Percentiles rank a stretch among this genome's conserved stretches.
phyloP scores from a whole-genome alignment of 495 filamentous ascomycete species.

The Daldinia decipiens region DNA sequence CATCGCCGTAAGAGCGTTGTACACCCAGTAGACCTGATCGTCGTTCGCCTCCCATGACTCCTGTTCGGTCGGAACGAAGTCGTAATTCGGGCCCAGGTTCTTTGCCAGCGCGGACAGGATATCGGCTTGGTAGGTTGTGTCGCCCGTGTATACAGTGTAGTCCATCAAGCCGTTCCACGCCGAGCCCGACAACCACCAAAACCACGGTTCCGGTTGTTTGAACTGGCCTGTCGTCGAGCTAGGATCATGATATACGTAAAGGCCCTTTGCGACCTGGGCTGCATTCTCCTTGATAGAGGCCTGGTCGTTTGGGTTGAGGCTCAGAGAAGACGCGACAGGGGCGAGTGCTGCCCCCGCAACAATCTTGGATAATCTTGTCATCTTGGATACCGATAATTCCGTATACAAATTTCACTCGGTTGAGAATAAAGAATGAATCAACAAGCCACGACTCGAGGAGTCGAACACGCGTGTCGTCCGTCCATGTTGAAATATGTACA shows the following conservation, averaged over 20 bases:
- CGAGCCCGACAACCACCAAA: conserved; percentile 83
- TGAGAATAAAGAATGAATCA: conserved; percentile 10
- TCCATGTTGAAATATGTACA: conserved; percentile 23
- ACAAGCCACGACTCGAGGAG: background rate
- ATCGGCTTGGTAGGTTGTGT: conserved; percentile 75
- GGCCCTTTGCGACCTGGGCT: conserved; percentile 55
- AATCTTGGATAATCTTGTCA: conserved; percentile 39
- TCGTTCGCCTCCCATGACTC: conserved; percentile 81
- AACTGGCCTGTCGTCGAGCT: conserved; percentile 70
- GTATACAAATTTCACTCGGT: background rate
- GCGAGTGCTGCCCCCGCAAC: conserved; percentile 22
- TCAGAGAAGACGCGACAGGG: conserved; percentile 25
- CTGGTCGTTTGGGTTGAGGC: conserved; percentile 33
- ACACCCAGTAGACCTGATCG: conserved; percentile 87
- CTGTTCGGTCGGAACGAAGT: conserved; percentile 85
- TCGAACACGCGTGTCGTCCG: background rate
- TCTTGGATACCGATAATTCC: conserved; percentile 18
- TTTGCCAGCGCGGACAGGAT: conserved; percentile 72
- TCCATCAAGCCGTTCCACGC: conserved; percentile 81
- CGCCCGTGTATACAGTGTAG: conserved; percentile 84
- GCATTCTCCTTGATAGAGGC: conserved; percentile 55
- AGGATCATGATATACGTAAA: conserved; percentile 73
- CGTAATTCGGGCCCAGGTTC: conserved; percentile 72
- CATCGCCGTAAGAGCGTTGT: conserved; percentile 81
- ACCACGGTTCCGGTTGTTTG: conserved; percentile 78